phyloP scores from a whole-genome alignment of 768 basidiomycete species.

The Pisolithus orientalis region DNA sequence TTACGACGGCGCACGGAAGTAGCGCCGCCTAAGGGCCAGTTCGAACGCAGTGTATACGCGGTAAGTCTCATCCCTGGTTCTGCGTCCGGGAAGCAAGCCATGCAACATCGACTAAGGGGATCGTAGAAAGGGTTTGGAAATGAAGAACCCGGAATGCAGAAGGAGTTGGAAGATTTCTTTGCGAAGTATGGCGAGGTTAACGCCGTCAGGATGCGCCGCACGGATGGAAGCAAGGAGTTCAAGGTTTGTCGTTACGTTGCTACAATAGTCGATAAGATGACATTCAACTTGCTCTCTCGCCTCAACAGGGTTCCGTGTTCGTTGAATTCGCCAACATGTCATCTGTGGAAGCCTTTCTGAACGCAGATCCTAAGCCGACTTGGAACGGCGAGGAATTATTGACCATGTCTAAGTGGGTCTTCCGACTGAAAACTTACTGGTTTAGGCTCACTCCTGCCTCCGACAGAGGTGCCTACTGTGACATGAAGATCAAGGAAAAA shows the following conservation, averaged over 20 bases:
- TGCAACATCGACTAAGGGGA: conserved; percentile 1
- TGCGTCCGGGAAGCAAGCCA: neutral
- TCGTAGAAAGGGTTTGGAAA: conserved; percentile 84
- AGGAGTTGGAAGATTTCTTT: conserved; percentile 75
- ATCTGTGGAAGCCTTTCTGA: conserved; percentile 69
- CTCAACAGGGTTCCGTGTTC: conserved; percentile 82
- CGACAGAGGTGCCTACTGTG: conserved; percentile 74
- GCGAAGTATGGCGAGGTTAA: conserved; percentile 68
- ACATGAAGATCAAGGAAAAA: conserved; percentile 96
- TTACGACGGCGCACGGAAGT: conserved; percentile 73
- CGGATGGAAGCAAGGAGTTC: conserved; percentile 75
- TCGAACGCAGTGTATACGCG: conserved; percentile 83
- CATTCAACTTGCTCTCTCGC: neutral
- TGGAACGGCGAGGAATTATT: conserved; percentile 73
- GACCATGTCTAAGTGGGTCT: conserved; percentile 79
- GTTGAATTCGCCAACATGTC: conserved; percentile 75
- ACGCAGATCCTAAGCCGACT: conserved; percentile 72
- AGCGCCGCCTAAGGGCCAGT: conserved; percentile 69
- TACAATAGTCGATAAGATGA: neutral
- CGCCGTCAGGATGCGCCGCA: conserved; percentile 82
- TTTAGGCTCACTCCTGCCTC: neutral
- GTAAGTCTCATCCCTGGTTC: conserved; percentile 41
- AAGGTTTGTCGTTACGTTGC: conserved; percentile 51
- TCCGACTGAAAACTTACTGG: neutral
- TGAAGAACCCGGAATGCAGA: conserved; percentile 57